Evolutionary conservation across 139 green algal species (phyloP).

Genomic region (Chlorella sp.): DNA sequence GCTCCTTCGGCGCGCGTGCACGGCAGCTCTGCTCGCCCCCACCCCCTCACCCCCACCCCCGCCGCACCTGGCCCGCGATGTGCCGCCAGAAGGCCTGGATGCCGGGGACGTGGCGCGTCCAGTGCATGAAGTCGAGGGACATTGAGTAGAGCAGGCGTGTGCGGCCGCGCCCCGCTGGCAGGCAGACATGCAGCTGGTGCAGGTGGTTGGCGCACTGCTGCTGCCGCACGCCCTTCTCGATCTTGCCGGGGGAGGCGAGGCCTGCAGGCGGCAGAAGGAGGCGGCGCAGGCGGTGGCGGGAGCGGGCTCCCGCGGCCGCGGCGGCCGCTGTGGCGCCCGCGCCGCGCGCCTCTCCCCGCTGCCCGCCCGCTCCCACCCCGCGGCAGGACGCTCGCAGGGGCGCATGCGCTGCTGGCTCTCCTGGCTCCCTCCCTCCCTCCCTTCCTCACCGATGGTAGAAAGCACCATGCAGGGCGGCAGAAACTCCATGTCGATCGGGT

Average conservation of each 20-base stretch:
- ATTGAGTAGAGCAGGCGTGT: constrained; percentile 98
- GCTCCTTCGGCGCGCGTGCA: too few relatives aligned
- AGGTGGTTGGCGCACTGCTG: constrained; percentile 89
- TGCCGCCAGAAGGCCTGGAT: constrained; percentile 88
- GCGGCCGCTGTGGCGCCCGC: not conserved
- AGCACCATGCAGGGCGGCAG: constrained; percentile 91
- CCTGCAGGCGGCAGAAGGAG: not conserved
- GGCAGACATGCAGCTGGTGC: constrained; percentile 97
- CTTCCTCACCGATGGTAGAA: constrained; percentile 77
- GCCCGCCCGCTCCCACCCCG: too few relatives aligned
- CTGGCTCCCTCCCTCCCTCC: not conserved
- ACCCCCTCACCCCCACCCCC: not conserved
- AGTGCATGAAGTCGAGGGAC: constrained; percentile 94
- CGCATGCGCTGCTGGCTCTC: too few relatives aligned
- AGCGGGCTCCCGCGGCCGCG: not conserved
- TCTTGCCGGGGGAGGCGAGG: constrained; percentile 27
- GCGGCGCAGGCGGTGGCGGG: not conserved
- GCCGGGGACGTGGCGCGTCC: constrained; percentile 79
- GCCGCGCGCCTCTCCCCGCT: too few relatives aligned
- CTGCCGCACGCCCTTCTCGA: constrained; percentile 19
- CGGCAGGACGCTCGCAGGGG: too few relatives aligned
- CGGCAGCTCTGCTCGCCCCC: not conserved
- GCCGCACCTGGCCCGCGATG: constrained; percentile 66
- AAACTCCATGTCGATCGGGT: constrained; percentile 99
- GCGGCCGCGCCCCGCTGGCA: constrained; percentile 71